phyloP scores from a whole-genome alignment of 148 eudicot species.

The Mesembryanthemum crystallinum region DNA sequence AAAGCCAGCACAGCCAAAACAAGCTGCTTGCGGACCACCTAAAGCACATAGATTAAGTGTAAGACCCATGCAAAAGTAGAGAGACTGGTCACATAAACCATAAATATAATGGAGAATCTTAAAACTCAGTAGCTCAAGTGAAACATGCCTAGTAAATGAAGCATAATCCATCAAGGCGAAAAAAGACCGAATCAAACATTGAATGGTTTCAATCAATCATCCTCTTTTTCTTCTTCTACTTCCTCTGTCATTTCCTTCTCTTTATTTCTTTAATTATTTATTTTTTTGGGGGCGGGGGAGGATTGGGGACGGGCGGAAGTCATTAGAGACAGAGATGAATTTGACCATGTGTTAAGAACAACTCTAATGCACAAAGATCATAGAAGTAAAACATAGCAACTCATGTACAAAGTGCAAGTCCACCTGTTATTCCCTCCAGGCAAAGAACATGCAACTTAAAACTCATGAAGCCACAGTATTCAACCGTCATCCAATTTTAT shows the following conservation, averaged over 20 bases:
- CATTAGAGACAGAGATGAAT: not conserved
- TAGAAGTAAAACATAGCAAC: no score
- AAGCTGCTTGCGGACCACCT: slow-evolving; percentile 95
- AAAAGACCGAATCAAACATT: not conserved
- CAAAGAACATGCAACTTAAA: not conserved
- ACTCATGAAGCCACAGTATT: not conserved
- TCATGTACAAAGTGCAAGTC: not conserved
- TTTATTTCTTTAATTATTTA: no score
- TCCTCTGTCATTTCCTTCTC: not conserved
- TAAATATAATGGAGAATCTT: not conserved
- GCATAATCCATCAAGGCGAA: not conserved
- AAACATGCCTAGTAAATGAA: not conserved
- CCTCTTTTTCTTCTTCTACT: not conserved
- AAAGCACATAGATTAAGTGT: slow-evolving; percentile 23
- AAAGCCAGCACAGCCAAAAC: slow-evolving; percentile 88
- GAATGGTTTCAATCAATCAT: not conserved
- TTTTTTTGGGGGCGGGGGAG: not conserved
- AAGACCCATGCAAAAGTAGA: not conserved
- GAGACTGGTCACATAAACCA: not conserved
- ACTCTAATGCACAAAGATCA: no score
- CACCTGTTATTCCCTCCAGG: not conserved
- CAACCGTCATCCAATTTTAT: not conserved
- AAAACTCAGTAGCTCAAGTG: not conserved
- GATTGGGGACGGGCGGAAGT: not conserved
- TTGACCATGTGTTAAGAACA: no score